These are phyloP conservation scores for Fusarium avenaceum DNA, from an alignment of 2,329 filamentous ascomycete species.

Conservation along the genomic window DNA sequence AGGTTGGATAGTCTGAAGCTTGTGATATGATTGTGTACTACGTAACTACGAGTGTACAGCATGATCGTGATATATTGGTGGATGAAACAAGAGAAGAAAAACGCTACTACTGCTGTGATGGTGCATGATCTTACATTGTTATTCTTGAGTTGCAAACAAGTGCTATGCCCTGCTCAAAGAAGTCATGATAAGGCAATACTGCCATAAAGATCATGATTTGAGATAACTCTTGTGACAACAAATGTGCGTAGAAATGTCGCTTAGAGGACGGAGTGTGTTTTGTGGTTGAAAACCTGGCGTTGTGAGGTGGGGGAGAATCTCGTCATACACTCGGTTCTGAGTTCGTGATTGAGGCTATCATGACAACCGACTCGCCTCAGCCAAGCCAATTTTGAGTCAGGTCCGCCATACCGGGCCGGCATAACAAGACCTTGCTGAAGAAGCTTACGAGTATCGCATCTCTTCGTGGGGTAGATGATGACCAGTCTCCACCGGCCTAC, in stretches of 20 bases:
- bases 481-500: conserved; percentile 27
- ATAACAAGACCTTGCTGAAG: conserved; percentile 5
- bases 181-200: background rate
- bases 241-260: background rate
- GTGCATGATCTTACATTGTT: background rate
- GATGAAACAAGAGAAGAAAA: background rate
- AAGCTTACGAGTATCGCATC: conserved; percentile 27
- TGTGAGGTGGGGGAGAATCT: background rate
- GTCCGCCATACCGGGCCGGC: conserved; percentile 5
- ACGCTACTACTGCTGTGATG: background rate
- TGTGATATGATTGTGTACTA: background rate
- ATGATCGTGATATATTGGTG: background rate
- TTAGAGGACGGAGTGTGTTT: background rate
- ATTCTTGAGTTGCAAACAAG: background rate
- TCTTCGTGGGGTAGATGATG: conserved; percentile 21
- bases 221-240: background rate
- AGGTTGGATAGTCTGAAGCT: conserved; percentile 20
- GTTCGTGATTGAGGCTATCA: conserved; percentile 13
- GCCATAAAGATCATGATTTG: background rate
- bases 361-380: conserved; percentile 13
- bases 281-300: background rate
- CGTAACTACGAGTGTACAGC: background rate
- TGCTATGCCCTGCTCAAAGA: background rate
- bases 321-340: background rate
- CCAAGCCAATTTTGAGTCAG: conserved; percentile 26